Evolutionary conservation across 495 filamentous ascomycete genomes (phyloP).

Genomic region (Aspergillus heteromorphus): DNA sequence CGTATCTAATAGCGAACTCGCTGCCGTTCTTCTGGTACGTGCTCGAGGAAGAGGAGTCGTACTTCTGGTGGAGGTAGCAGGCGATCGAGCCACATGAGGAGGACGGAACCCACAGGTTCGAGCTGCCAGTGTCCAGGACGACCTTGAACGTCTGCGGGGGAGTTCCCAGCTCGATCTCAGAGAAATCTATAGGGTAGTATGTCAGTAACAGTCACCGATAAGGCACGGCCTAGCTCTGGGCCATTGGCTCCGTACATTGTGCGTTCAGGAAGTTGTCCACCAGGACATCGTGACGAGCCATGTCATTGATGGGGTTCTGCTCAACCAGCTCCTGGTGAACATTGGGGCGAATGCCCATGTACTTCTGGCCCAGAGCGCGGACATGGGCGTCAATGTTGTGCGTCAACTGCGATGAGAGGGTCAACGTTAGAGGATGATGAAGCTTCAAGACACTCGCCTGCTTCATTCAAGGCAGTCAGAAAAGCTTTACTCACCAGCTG

Average conservation of each 20-base stretch:
- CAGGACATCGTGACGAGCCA: slow-evolving; percentile 73
- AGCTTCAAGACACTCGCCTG: neutral
- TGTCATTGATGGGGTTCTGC: slow-evolving; percentile 60
- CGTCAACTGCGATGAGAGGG: slow-evolving; percentile 47
- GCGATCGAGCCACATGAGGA: slow-evolving; percentile 89
- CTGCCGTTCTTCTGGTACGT: slow-evolving; percentile 94
- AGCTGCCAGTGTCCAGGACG: slow-evolving; percentile 96
- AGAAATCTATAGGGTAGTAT: slow-evolving; percentile 69
- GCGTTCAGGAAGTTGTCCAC: slow-evolving; percentile 98
- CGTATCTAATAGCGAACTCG: slow-evolving; percentile 90
- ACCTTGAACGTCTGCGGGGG: slow-evolving; percentile 97
- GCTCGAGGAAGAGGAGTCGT: slow-evolving; percentile 83
- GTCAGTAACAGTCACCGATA: neutral
- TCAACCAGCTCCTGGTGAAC: slow-evolving; percentile 70
- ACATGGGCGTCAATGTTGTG: slow-evolving; percentile 78
- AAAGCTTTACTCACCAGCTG: slow-evolving; percentile 66
- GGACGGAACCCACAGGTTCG: slow-evolving; percentile 98
- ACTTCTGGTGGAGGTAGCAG: slow-evolving; percentile 96
- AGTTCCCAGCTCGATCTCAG: slow-evolving; percentile 86
- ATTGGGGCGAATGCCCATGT: slow-evolving; percentile 79
- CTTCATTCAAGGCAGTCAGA: neutral
- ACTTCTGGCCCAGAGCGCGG: slow-evolving; percentile 69
- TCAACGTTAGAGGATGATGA: slow-evolving; percentile 10
- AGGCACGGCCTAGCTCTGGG: slow-evolving; percentile 1
- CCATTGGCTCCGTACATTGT: slow-evolving; percentile 66